Percentiles rank a stretch among this genome's conserved stretches.
These are phyloP conservation scores for Pleurozium schreberi DNA, from an alignment of 225 moss, liverwort and hornwort genomes.

Conservation along the genomic window DNA sequence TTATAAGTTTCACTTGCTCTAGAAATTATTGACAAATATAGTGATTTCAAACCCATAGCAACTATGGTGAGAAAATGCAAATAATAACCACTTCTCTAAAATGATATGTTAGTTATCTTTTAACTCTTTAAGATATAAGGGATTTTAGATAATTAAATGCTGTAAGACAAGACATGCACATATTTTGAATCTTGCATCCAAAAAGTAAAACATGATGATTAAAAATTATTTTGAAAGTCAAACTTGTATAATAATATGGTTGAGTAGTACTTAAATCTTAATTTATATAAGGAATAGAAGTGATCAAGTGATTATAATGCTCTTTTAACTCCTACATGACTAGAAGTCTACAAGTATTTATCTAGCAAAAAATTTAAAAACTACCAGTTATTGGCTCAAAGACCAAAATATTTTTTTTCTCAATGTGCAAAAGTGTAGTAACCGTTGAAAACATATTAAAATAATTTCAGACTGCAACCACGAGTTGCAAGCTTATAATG, in stretches of 20 bases:
- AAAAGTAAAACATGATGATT: neutral
- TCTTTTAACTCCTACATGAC: no score
- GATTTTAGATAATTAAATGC: neutral
- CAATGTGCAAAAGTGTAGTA: neutral
- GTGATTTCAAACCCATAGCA: neutral
- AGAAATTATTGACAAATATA: neutral
- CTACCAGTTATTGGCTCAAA: neutral
- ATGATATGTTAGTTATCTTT: neutral
- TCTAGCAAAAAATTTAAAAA: neutral
- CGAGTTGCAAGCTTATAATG: neutral
- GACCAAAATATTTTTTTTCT: no score
- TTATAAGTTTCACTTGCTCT: accelerated
- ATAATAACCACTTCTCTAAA: neutral
- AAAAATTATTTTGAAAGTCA: neutral
- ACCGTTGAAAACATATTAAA: accelerated
- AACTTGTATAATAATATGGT: neutral
- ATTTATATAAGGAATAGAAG: no score
- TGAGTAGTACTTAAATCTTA: neutral
- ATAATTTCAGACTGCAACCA: accelerated
- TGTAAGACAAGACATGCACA: neutral
- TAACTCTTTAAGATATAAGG: neutral
- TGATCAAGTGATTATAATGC: neutral
- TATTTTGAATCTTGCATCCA: neutral
- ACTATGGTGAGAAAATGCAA: neutral
- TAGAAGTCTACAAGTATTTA: accelerated